A percentile compares a stretch with the other conserved stretches of the same genome.
phyloP scores from a whole-genome alignment of 768 basidiomycete species.

The Mycena chlorophos region DNA sequence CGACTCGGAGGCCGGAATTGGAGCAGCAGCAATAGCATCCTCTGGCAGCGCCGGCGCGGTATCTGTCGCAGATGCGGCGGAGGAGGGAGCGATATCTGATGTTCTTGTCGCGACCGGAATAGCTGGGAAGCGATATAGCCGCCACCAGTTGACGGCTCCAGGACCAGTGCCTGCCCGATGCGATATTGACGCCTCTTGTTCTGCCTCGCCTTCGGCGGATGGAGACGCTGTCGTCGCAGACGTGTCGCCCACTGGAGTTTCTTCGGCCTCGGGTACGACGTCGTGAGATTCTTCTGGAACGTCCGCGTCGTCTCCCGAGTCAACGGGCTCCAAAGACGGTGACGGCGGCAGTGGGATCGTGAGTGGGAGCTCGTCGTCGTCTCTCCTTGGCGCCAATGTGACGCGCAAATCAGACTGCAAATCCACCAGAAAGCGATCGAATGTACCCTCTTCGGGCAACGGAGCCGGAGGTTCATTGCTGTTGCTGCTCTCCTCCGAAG shows the following conservation, averaged over 20 bases:
- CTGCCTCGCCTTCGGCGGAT: neutral
- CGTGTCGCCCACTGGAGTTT: neutral
- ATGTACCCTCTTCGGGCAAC: slow-evolving; percentile 60
- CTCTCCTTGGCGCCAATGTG: slow-evolving; percentile 42
- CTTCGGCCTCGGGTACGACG: neutral
- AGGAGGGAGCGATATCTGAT: slow-evolving; percentile 3
- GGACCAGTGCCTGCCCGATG: slow-evolving; percentile 25
- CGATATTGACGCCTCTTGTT: neutral
- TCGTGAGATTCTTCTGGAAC: neutral
- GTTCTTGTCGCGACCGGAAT: slow-evolving; percentile 39
- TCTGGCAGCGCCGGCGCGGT: too few species aligned
- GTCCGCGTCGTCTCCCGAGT: too few species aligned
- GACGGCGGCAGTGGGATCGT: neutral
- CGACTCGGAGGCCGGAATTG: neutral
- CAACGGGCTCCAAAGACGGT: neutral
- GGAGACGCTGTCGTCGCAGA: neutral
- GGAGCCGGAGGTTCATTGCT: neutral
- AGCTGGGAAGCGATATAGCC: slow-evolving; percentile 78
- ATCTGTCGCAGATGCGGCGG: neutral
- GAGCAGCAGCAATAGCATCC: too few species aligned
- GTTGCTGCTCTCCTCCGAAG: neutral
- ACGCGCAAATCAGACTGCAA: slow-evolving; percentile 70
- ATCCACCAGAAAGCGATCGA: slow-evolving; percentile 80
- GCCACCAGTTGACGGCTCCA: slow-evolving; percentile 75
- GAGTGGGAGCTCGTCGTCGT: slow-evolving; percentile 22